Conservation (phyloP, 129 eudicot species). For the Chrysanthemum makinoi region DNA sequence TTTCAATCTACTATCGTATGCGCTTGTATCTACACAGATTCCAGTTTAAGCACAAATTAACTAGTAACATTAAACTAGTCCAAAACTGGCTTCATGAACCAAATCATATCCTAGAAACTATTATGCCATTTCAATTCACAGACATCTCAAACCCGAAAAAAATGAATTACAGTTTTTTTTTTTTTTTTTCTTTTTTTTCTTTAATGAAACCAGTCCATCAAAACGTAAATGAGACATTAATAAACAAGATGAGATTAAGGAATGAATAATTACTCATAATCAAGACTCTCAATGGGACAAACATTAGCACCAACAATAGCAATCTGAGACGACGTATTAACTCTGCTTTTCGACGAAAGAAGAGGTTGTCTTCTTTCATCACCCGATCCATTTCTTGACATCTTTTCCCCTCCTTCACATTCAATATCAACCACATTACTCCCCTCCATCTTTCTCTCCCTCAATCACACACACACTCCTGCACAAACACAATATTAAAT, state of each 20-base stretch:
- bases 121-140: background rate
- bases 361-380: slow-evolving; percentile 52
- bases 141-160: background rate
- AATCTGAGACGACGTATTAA: slow-evolving; percentile 80
- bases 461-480: background rate
- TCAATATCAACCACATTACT: slow-evolving; percentile 31
- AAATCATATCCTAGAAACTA: background rate
- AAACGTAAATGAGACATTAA: background rate
- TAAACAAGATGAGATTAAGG: background rate
- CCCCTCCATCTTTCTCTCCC: slow-evolving; percentile 20
- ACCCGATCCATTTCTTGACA: slow-evolving; percentile 46
- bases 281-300: slow-evolving; percentile 89
- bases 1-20: no score
- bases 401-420: slow-evolving; percentile 28
- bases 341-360: slow-evolving; percentile 46
- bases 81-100: background rate
- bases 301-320: slow-evolving; percentile 93
- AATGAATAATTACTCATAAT: slow-evolving; percentile 68
- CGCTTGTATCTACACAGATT: no score
- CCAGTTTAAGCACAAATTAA: no score
- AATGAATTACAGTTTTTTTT: no score
- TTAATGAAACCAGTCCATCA: background rate
- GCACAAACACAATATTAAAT: no score
- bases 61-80: background rate
- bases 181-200: no score